phyloP scores from a whole-genome alignment of 2,329 filamentous ascomycete species.

The Pseudofabraea citricarpa region DNA sequence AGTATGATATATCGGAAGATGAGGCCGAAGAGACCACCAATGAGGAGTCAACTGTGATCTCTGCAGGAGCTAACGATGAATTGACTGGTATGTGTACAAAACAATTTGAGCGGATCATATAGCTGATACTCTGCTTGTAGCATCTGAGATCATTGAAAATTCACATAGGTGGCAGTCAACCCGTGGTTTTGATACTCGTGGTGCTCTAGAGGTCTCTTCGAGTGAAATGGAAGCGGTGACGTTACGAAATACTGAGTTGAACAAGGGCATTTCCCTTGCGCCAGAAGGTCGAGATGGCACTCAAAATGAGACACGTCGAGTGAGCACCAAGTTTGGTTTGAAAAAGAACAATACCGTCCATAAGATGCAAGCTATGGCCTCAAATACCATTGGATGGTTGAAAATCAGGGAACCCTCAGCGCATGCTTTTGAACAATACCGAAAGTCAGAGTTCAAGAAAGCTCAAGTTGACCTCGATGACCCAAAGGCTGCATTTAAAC shows the following conservation, averaged over 20 bases:
- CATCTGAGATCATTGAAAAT: background rate
- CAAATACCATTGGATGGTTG: background rate
- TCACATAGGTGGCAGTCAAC: background rate
- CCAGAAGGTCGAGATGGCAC: background rate
- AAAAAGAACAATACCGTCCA: background rate
- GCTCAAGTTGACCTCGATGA: background rate
- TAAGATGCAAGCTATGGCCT: background rate
- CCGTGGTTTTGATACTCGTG: background rate
- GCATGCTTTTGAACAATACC: background rate
- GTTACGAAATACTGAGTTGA: background rate
- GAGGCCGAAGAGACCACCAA: conserved; percentile 1
- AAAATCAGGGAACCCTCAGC: background rate
- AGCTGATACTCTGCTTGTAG: no score
- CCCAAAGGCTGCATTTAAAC: background rate
- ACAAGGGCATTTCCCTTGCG: background rate
- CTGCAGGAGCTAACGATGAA: background rate
- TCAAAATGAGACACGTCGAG: background rate
- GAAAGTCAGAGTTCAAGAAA: background rate
- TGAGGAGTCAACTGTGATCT: background rate
- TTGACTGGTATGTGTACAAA: background rate
- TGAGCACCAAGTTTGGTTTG: background rate
- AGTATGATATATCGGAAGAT: background rate
- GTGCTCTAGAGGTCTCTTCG: background rate
- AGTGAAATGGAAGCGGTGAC: background rate
- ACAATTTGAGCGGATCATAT: background rate